Conservation (phyloP, 164 flowering plant species). For the Cinnamomum chago region DNA sequence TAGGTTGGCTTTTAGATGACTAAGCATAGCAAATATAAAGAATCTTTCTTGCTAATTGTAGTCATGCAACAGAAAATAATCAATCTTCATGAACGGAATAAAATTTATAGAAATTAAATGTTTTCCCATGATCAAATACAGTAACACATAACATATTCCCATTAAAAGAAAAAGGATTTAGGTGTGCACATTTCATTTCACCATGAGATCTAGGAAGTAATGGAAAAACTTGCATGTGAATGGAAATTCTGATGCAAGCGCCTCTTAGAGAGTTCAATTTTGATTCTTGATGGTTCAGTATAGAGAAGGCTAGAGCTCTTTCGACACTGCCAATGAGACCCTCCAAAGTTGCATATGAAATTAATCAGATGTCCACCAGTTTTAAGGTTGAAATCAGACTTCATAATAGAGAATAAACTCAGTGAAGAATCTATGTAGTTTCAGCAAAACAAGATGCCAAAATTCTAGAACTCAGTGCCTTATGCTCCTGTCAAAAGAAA, state of each 20-base stretch:
- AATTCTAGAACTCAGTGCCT: conserved; percentile 35
- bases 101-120: too few relatives aligned
- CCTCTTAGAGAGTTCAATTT: not conserved
- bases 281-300: too few relatives aligned
- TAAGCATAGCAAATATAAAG: too few relatives aligned
- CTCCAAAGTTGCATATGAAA: not conserved
- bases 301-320: not conserved
- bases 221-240: not conserved
- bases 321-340: not conserved
- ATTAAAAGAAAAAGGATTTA: too few relatives aligned
- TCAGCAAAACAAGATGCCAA: conserved; percentile 42
- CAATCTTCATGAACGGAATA: too few relatives aligned
- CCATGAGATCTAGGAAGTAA: not conserved
- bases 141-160: too few relatives aligned
- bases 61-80: too few relatives aligned
- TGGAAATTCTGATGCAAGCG: not conserved
- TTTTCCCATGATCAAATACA: too few relatives aligned
- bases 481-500: conserved; percentile 6
- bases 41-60: too few relatives aligned
- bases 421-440: conserved; percentile 12
- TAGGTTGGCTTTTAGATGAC: too few relatives aligned
- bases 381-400: not conserved
- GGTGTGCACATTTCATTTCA: not conserved
- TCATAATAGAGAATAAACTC: conserved; percentile 18
- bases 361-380: too few relatives aligned